These are phyloP conservation scores for Penicillium oxalicum DNA, from an alignment of 2,329 filamentous ascomycete species.

Conservation along the genomic window DNA sequence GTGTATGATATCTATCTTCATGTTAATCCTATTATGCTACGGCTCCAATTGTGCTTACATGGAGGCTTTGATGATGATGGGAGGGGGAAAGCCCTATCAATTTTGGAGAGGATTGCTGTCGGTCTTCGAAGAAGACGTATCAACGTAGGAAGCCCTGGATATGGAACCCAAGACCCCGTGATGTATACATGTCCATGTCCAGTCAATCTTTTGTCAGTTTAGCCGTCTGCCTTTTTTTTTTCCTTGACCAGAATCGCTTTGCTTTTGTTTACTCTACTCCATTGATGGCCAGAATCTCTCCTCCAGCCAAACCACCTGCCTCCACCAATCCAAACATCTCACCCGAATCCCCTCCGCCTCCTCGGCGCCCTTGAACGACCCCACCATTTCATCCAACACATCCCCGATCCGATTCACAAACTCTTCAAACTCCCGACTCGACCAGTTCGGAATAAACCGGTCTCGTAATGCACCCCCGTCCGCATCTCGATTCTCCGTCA, in stretches of 20 bases:
- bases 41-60: too few species aligned
- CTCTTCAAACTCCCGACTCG: conserved; percentile 52
- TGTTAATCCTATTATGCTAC: too few species aligned
- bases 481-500: conserved; percentile 40
- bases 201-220: neutral
- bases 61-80: too few species aligned
- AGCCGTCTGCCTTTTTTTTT: too few species aligned
- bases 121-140: too few species aligned
- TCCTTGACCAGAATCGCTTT: too few species aligned
- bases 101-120: too few species aligned
- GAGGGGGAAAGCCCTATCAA: too few species aligned
- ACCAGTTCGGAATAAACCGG: conserved; percentile 66
- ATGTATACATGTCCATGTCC: too few species aligned
- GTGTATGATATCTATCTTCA: conserved; percentile 12
- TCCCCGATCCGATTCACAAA: conserved; percentile 54
- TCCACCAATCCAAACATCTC: conserved; percentile 45
- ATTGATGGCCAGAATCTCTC: conserved; percentile 53
- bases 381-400: conserved; percentile 52
- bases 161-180: too few species aligned
- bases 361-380: conserved; percentile 33
- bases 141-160: too few species aligned
- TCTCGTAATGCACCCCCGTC: conserved; percentile 60
- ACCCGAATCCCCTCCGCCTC: conserved; percentile 37
- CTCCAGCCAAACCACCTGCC: conserved; percentile 50
- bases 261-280: conserved; percentile 1